These are phyloP conservation scores for Phytopythium boreale DNA, from an alignment of 352 stramenopile genomes.

Conservation along the genomic window DNA sequence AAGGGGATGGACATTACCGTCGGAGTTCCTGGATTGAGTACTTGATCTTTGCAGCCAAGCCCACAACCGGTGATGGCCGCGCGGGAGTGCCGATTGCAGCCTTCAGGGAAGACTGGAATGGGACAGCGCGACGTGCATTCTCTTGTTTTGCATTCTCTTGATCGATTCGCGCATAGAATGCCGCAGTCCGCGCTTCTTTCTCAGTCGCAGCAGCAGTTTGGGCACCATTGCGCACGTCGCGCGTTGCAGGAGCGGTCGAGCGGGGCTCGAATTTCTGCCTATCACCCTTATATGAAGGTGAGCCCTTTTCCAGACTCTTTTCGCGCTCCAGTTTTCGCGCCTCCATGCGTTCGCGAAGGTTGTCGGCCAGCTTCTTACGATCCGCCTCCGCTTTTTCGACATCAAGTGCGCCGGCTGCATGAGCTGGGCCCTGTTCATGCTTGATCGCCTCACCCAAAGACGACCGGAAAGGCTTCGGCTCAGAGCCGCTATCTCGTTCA, in stretches of 20 bases:
- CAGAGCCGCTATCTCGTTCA: background rate
- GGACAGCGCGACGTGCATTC: constrained; percentile 24
- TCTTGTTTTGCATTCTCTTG: constrained; percentile 50
- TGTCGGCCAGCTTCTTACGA: constrained; percentile 31
- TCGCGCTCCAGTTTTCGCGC: constrained; percentile 32
- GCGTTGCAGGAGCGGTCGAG: background rate
- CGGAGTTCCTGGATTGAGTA: constrained; percentile 54
- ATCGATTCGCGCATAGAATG: constrained; percentile 58
- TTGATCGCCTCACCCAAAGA: constrained; percentile 1
- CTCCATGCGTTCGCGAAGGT: constrained; percentile 40
- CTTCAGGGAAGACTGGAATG: constrained; percentile 54
- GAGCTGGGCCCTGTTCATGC: background rate
- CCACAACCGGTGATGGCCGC: background rate
- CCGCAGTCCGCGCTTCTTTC: constrained; percentile 43
- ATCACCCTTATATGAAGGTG: constrained; percentile 17
- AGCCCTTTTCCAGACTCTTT: constrained; percentile 30
- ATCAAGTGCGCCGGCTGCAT: background rate
- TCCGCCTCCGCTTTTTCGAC: constrained; percentile 22
- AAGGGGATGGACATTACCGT: constrained; percentile 24
- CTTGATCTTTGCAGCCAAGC: constrained; percentile 33
- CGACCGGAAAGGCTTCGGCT: background rate
- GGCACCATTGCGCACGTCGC: constrained; percentile 2
- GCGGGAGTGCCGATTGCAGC: constrained; percentile 24
- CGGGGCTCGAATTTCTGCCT: background rate
- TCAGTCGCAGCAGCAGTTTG: constrained; percentile 13